Conservation (phyloP, 345 rosid genomes). For the Turnera subulata region DNA sequence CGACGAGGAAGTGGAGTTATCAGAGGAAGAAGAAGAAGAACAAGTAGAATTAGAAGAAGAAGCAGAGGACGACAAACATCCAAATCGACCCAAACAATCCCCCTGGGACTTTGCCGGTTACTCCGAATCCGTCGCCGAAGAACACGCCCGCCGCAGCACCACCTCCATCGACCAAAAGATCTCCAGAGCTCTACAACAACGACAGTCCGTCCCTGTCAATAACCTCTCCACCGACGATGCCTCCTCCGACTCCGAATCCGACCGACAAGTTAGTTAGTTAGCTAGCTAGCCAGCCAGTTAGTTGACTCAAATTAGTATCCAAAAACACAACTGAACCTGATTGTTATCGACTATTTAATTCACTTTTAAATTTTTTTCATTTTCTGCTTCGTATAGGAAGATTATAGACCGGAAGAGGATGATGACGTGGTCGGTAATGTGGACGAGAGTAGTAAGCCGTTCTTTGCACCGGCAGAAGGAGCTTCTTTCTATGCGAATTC, state of each 20-base stretch:
- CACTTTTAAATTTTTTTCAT: background rate
- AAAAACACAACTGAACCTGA: too few relatives aligned
- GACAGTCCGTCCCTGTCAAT: constrained; percentile 33
- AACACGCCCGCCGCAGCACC: constrained; percentile 87
- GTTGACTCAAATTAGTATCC: too few relatives aligned
- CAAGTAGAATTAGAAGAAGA: constrained; percentile 25
- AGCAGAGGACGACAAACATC: constrained; percentile 23
- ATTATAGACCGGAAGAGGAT: constrained; percentile 61
- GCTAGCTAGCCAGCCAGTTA: too few relatives aligned
- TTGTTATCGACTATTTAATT: too few relatives aligned
- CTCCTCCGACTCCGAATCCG: constrained; percentile 47
- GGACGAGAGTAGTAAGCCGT: constrained; percentile 43
- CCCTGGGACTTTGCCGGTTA: constrained; percentile 90
- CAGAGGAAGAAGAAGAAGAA: constrained; percentile 19
- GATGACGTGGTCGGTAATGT: constrained; percentile 39
- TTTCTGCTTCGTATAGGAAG: constrained; percentile 46
- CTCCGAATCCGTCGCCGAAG: constrained; percentile 81
- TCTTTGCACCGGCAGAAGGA: constrained; percentile 65
- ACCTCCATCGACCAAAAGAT: constrained; percentile 85
- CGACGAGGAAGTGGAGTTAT: constrained; percentile 54
- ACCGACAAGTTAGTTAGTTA: constrained; percentile 48
- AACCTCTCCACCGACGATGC: constrained; percentile 15
- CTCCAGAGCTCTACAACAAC: constrained; percentile 52
- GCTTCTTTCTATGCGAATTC: constrained; percentile 78
- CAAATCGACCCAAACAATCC: constrained; percentile 41